phyloP scores from a whole-genome alignment of 169 alveolate genomes.

The Eimeria praecox region DNA sequence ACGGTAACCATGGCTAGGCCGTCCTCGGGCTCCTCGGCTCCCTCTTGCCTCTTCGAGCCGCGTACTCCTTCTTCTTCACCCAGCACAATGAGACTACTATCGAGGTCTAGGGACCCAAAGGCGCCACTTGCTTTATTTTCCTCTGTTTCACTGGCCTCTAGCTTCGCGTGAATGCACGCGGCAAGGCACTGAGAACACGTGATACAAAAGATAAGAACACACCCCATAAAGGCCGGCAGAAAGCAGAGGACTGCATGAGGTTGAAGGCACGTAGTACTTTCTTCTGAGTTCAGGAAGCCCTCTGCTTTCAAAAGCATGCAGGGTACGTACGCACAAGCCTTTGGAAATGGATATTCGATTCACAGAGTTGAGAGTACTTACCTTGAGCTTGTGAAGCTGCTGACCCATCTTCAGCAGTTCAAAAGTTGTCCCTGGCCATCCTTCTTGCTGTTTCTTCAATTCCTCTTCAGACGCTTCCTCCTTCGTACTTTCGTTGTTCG shows the following conservation, averaged over 20 bases:
- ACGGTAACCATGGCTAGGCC: conserved; percentile 34
- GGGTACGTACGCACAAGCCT: neutral
- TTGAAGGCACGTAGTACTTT: neutral
- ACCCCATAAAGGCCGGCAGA: neutral
- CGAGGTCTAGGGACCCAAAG: conserved; percentile 16
- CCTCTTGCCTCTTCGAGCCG: conserved; percentile 49
- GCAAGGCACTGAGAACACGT: conserved; percentile 48
- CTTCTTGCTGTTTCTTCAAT: conserved; percentile 5
- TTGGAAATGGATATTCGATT: neutral
- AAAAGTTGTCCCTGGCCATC: conserved; percentile 43
- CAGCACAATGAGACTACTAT: conserved; percentile 8
- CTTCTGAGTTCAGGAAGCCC: neutral
- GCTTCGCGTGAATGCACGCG: conserved; percentile 61
- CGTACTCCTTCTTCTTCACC: conserved; percentile 23
- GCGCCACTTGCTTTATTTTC: neutral
- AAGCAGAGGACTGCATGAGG: too few species aligned
- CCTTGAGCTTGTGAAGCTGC: conserved; percentile 42
- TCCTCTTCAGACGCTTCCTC: neutral
- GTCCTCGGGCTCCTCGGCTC: neutral
- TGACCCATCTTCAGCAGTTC: conserved; percentile 20
- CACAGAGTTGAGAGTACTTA: neutral
- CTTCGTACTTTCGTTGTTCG: neutral
- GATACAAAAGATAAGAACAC: neutral
- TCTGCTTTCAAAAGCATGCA: neutral
- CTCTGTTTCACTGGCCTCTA: conserved; percentile 6